phyloP scores from a whole-genome alignment of 306 rosid genomes.

The Prunus armeniaca region DNA sequence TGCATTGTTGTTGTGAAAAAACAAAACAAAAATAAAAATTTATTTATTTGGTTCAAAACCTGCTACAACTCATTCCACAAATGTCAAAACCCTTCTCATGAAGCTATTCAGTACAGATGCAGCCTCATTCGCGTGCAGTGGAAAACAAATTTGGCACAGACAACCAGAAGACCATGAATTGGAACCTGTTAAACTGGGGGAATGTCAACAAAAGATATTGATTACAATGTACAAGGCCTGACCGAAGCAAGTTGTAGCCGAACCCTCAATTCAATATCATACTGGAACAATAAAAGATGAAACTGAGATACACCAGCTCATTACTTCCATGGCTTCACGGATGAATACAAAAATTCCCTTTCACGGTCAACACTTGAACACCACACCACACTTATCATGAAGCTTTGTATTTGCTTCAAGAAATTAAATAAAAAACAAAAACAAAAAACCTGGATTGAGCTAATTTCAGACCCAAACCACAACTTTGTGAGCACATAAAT shows the following conservation, averaged over 20 bases:
- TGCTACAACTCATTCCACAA: background rate
- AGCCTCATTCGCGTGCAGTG: slow-evolving; percentile 1
- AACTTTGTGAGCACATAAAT: background rate
- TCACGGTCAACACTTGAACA: slow-evolving; percentile 11
- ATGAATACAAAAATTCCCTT: slow-evolving; percentile 6
- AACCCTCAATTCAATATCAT: background rate
- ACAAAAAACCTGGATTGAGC: background rate
- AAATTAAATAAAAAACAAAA: background rate
- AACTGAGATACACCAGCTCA: slow-evolving; percentile 12
- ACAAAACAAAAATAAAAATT: background rate
- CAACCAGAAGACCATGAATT: background rate
- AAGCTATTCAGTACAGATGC: slow-evolving; percentile 8
- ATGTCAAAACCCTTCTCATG: slow-evolving; percentile 12
- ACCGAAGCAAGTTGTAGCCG: background rate
- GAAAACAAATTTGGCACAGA: background rate
- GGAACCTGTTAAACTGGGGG: background rate
- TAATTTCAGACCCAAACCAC: slow-evolving; percentile 4
- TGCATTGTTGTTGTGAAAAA: background rate
- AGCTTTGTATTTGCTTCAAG: slow-evolving; percentile 1
- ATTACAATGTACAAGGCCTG: background rate
- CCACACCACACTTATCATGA: slow-evolving; percentile 17
- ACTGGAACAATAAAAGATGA: background rate
- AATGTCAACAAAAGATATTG: slow-evolving; percentile 6
- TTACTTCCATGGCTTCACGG: slow-evolving; percentile 6
- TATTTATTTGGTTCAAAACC: background rate